phyloP scores from a whole-genome alignment of 2,329 filamentous ascomycete genomes.

The Cryphonectria radicalis region DNA sequence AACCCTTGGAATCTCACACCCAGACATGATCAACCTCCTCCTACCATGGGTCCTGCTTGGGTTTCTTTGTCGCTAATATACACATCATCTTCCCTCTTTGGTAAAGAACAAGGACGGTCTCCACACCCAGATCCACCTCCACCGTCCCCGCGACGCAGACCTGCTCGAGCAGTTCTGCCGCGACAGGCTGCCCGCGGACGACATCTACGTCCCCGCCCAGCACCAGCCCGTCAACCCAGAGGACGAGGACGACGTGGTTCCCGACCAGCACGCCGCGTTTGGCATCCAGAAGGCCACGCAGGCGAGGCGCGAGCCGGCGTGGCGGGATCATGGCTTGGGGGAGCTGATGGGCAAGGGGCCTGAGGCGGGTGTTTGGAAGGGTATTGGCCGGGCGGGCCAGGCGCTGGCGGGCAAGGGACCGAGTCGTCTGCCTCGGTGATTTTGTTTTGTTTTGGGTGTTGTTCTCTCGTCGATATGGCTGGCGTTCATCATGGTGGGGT shows the following conservation, averaged over 20 bases:
- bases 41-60: neutral
- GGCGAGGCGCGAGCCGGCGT: constrained; percentile 70
- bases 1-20: neutral
- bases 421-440: neutral
- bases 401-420: constrained; percentile 18
- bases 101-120: constrained; percentile 71
- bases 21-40: neutral
- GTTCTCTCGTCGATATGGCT: neutral
- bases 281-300: constrained; percentile 83
- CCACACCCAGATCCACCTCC: constrained; percentile 78
- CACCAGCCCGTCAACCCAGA: constrained; percentile 85
- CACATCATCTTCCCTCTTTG: constrained; percentile 22
- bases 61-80: neutral
- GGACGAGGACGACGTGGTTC: constrained; percentile 86
- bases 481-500: neutral
- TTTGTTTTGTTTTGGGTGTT: neutral
- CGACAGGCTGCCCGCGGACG: constrained; percentile 73
- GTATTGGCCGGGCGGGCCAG: constrained; percentile 29
- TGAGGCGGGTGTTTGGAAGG: constrained; percentile 29
- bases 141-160: constrained; percentile 72
- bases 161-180: constrained; percentile 78
- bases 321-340: constrained; percentile 78
- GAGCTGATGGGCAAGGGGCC: constrained; percentile 71
- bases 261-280: constrained; percentile 86
- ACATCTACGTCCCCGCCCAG: constrained; percentile 79